These are phyloP conservation scores for Neoboletus brunneissimus DNA, from an alignment of 768 basidiomycete species.

Conservation along the genomic window DNA sequence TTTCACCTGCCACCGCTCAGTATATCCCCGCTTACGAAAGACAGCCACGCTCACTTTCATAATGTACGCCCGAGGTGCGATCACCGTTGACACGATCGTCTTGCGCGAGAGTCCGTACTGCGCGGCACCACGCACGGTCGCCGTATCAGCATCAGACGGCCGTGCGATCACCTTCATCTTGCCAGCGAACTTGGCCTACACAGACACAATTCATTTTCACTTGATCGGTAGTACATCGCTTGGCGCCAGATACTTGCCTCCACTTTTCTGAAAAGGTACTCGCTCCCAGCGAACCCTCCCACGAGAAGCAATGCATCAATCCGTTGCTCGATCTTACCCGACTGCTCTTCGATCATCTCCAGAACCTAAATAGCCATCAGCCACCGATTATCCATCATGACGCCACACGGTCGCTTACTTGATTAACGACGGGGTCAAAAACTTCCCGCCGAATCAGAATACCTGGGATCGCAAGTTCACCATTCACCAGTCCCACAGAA, in stretches of 20 bases:
- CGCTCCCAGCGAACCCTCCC: constrained; percentile 85
- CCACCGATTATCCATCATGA: constrained; percentile 1
- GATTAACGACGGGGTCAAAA: constrained; percentile 82
- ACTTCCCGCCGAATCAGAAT: constrained; percentile 76
- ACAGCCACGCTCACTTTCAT: constrained; percentile 60
- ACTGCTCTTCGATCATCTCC: constrained; percentile 75
- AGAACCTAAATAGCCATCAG: constrained; percentile 52
- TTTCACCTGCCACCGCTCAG: constrained; percentile 56
- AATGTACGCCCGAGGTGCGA: constrained; percentile 79
- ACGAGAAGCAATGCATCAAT: constrained; percentile 86
- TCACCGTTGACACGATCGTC: constrained; percentile 75
- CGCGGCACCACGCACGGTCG: constrained; percentile 85
- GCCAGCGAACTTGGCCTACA: constrained; percentile 63
- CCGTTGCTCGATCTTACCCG: constrained; percentile 59
- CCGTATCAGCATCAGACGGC: constrained; percentile 85
- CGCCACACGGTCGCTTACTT: constrained; percentile 44
- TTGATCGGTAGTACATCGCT: constrained; percentile 1
- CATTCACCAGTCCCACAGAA: constrained; percentile 74
- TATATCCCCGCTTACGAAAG: neutral
- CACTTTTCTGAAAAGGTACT: constrained; percentile 78
- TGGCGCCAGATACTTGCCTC: constrained; percentile 47
- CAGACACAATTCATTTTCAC: constrained; percentile 12
- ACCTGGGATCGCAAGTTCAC: constrained; percentile 81
- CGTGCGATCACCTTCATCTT: constrained; percentile 75
- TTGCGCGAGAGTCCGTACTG: constrained; percentile 78